Percentiles rank a stretch among this genome's conserved stretches.
These are phyloP conservation scores for Aspergillus nanangensis DNA, from an alignment of 495 filamentous ascomycete species.

Conservation along the genomic window DNA sequence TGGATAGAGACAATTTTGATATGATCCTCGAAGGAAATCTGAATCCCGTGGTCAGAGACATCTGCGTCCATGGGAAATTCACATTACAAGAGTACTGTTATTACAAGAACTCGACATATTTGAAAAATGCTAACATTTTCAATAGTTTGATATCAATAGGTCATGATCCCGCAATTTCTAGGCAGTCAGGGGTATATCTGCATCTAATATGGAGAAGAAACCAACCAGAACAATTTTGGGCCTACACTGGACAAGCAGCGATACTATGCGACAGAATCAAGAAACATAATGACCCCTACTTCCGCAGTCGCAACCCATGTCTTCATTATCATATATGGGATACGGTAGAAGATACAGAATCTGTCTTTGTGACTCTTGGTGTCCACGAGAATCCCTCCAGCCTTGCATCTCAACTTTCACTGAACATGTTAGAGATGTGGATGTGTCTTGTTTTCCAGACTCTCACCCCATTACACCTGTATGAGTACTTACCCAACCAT, in stretches of 20 bases:
- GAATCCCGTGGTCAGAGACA: background rate
- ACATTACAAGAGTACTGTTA: background rate
- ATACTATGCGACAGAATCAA: conserved; percentile 4
- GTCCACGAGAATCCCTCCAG: background rate
- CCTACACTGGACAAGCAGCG: conserved; percentile 10
- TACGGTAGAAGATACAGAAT: conserved; percentile 6
- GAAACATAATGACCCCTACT: conserved; percentile 6
- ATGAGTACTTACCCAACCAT: conserved; percentile 3
- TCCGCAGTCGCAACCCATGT: background rate
- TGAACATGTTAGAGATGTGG: conserved; percentile 17
- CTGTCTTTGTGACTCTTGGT: conserved; percentile 13
- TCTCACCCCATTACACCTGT: conserved; percentile 3
- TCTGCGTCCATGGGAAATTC: background rate
- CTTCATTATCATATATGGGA: conserved; percentile 15
- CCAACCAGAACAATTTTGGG: conserved; percentile 4
- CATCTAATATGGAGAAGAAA: conserved; percentile 4
- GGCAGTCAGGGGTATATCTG: conserved; percentile 3
- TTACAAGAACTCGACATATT: background rate
- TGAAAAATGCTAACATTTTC: background rate
- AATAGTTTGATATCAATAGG: conserved; percentile 1
- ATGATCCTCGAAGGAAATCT: background rate
- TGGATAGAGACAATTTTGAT: background rate
- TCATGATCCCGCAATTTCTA: background rate
- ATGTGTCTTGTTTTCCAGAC: conserved; percentile 11
- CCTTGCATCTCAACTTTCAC: background rate